Conservation (phyloP, 1,139 yeast species). For the Kodamaea plutei region DNA sequence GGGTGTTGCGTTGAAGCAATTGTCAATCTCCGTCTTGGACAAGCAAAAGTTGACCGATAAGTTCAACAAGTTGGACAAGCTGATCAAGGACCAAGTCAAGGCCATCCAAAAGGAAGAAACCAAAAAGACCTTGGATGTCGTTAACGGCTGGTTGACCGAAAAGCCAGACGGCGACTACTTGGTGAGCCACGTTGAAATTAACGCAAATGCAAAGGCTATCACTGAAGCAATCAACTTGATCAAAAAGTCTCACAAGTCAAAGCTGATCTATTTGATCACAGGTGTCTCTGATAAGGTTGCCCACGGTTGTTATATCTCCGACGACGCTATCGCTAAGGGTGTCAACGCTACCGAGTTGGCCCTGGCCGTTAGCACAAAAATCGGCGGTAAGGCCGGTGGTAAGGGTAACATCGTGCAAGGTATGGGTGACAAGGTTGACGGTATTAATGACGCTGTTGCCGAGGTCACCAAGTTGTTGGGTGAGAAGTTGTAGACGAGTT, state of each 20-base stretch:
- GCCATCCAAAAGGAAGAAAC: conserved; percentile 83
- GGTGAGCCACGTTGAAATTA: conserved; percentile 64
- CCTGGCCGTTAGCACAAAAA: conserved; percentile 57
- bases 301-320: conserved; percentile 87
- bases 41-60: conserved; percentile 72
- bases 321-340: conserved; percentile 67
- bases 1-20: conserved; percentile 79
- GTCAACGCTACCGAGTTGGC: conserved; percentile 76
- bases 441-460: conserved; percentile 67
- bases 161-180: conserved; percentile 42
- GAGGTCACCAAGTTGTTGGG: conserved; percentile 58
- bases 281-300: conserved; percentile 80
- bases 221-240: conserved; percentile 86
- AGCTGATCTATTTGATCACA: conserved; percentile 78
- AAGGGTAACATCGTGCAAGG: conserved; percentile 96
- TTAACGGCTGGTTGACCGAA: conserved; percentile 60
- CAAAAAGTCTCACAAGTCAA: conserved; percentile 72
- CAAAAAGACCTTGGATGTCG: conserved; percentile 76
- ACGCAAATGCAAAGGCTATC: conserved; percentile 89
- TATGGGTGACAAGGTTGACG: conserved; percentile 79
- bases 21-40: conserved; percentile 75
- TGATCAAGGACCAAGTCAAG: conserved; percentile 83
- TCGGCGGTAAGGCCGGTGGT: conserved; percentile 99
- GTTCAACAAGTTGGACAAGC: conserved; percentile 77
- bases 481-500: conserved; percentile 51